Evolutionary conservation across 2,329 filamentous ascomycete species (phyloP).

Genomic region (Talaromyces amestolkiae): DNA sequence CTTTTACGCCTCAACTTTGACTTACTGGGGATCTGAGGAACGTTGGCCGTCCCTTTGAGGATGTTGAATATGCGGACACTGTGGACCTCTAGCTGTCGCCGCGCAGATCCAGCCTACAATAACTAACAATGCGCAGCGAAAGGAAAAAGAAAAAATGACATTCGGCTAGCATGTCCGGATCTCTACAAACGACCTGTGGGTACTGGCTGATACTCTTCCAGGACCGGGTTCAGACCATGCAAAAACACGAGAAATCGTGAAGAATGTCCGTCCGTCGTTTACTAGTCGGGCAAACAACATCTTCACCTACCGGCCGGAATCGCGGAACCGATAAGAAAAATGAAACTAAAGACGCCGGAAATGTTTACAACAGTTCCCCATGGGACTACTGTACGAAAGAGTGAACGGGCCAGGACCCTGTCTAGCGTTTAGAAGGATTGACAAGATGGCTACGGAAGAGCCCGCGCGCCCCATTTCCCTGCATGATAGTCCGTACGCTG

Average conservation of each 20-base stretch:
- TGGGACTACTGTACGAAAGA: not conserved
- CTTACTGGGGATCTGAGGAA: not conserved
- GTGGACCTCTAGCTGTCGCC: not conserved
- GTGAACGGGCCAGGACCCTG: conserved; percentile 1
- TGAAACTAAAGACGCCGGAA: conserved; percentile 9
- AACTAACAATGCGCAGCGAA: not conserved
- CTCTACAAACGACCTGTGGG: conserved; percentile 3
- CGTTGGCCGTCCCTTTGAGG: not conserved
- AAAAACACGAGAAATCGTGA: not conserved
- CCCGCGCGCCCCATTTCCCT: conserved; percentile 1
- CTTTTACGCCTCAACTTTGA: not conserved
- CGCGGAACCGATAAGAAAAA: not conserved
- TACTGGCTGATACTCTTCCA: not conserved
- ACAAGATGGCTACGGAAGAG: not conserved
- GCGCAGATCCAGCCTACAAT: not conserved
- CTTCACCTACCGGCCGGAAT: conserved; percentile 1
- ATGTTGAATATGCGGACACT: not conserved
- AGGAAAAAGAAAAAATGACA: not conserved
- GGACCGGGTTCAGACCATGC: not conserved
- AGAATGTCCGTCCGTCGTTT: not conserved
- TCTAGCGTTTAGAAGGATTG: conserved; percentile 9
- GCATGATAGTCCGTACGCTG: conserved; percentile 7
- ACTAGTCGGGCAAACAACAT: not conserved
- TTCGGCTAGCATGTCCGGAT: not conserved
- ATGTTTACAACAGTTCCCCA: conserved; percentile 8